phyloP scores from a whole-genome alignment of 1,139 yeast genomes.

The Sugiyamaella neomexicana region DNA sequence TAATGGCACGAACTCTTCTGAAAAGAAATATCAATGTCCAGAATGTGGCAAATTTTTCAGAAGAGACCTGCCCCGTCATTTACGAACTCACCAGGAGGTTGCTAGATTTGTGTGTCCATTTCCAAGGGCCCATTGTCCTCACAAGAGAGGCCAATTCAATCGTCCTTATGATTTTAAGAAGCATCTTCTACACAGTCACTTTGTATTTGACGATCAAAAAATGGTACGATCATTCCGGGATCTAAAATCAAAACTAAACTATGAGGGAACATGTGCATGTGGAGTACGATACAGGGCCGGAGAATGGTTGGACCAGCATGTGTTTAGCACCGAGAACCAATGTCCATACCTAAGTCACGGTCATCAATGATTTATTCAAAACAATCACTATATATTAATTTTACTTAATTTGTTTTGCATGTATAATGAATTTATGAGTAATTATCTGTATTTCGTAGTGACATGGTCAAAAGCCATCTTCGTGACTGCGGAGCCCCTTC shows the following conservation, averaged over 20 bases:
- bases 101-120: constrained; percentile 61
- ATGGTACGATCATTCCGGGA: constrained; percentile 51
- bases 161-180: constrained; percentile 71
- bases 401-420: neutral
- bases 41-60: constrained; percentile 60
- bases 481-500: too few relatives aligned
- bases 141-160: constrained; percentile 63
- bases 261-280: constrained; percentile 59
- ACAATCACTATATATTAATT: too few relatives aligned
- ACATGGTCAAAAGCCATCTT: too few relatives aligned
- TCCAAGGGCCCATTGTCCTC: constrained; percentile 57
- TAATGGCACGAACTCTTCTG: constrained; percentile 10
- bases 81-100: constrained; percentile 61
- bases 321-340: constrained; percentile 39
- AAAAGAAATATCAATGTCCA: constrained; percentile 45
- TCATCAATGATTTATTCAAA: neutral
- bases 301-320: constrained; percentile 60
- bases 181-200: constrained; percentile 64
- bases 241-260: constrained; percentile 53
- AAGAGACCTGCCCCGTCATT: constrained; percentile 64
- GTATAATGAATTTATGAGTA: neutral
- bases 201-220: constrained; percentile 50
- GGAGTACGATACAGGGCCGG: constrained; percentile 53
- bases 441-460: too few relatives aligned
- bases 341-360: constrained; percentile 21